Conservation (phyloP, 805 yeast genomes). For the Saturnispora silvae region DNA sequence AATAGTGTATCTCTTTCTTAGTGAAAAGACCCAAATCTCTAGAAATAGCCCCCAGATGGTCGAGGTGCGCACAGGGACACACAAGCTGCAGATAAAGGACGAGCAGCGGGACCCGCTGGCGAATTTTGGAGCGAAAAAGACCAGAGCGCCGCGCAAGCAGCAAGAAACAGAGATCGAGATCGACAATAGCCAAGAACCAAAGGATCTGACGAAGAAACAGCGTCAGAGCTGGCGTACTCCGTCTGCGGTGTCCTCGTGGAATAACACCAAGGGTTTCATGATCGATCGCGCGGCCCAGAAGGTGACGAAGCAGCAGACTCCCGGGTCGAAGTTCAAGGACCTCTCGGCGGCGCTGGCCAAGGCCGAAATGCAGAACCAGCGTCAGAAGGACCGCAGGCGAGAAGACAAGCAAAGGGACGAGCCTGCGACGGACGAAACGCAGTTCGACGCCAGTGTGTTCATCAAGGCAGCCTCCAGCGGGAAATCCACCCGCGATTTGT, state of each 20-base stretch:
- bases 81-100: slow-evolving; percentile 62
- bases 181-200: no score
- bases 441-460: slow-evolving; percentile 50
- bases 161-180: no score
- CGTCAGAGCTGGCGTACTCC: slow-evolving; percentile 81
- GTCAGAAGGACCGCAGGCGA: slow-evolving; percentile 28
- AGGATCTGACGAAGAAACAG: slow-evolving; percentile 57
- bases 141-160: slow-evolving; percentile 38
- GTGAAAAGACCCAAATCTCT: no score
- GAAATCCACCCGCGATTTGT: slow-evolving; percentile 37
- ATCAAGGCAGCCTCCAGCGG: slow-evolving; percentile 30
- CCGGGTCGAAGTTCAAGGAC: slow-evolving; percentile 42
- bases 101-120: slow-evolving; percentile 73
- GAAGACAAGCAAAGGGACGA: slow-evolving; percentile 42
- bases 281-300: slow-evolving; percentile 46
- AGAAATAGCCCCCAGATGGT: no score
- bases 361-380: slow-evolving; percentile 40
- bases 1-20: no score
- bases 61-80: no score
- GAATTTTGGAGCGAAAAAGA: slow-evolving; percentile 65
- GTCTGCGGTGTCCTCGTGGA: slow-evolving; percentile 89
- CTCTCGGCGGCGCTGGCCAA: slow-evolving; percentile 62
- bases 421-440: slow-evolving; percentile 25
- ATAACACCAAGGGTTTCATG: slow-evolving; percentile 83
- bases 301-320: slow-evolving; percentile 22